Evolutionary conservation across 2,329 filamentous ascomycete genomes (phyloP).

Genomic region (Teratosphaeria epicoccoides): DNA sequence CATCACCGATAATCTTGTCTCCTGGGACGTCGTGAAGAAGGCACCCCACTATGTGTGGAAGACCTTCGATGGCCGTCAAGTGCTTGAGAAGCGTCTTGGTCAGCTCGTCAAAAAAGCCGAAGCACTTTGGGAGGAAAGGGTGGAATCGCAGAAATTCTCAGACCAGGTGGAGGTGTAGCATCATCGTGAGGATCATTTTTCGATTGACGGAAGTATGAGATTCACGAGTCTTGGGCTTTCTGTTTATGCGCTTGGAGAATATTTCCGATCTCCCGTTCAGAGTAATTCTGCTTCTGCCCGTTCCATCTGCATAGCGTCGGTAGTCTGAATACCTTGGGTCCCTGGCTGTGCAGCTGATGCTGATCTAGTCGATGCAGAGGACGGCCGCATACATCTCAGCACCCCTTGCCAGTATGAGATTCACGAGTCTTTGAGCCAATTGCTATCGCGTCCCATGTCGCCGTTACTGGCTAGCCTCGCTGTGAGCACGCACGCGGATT

Average conservation of each 20-base stretch:
- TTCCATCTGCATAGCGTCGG: neutral
- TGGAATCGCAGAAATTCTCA: neutral
- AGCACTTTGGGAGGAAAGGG: neutral
- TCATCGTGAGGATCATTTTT: too few relatives aligned
- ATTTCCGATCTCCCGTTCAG: neutral
- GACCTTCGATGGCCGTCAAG: constrained; percentile 57
- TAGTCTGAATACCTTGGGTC: neutral
- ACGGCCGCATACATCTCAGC: too few relatives aligned
- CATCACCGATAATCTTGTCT: constrained; percentile 65
- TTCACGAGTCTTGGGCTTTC: neutral
- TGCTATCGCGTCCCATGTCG: too few relatives aligned
- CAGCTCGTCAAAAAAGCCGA: constrained; percentile 49
- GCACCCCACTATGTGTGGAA: constrained; percentile 83
- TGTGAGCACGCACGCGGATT: too few relatives aligned
- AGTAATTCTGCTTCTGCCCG: neutral
- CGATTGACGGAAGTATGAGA: neutral
- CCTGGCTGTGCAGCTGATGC: too few relatives aligned
- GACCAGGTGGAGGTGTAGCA: neutral
- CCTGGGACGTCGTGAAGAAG: constrained; percentile 78
- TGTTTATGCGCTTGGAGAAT: neutral
- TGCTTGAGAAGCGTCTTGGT: constrained; percentile 68
- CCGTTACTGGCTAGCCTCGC: too few relatives aligned
- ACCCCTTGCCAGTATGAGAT: too few relatives aligned
- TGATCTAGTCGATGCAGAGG: too few relatives aligned
- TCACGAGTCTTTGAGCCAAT: too few relatives aligned